A percentile compares a stretch with the other conserved stretches of the same genome.
These are phyloP conservation scores for Aphanomyces stellatus DNA, from an alignment of 352 stramenopile genomes.

Conservation along the genomic window DNA sequence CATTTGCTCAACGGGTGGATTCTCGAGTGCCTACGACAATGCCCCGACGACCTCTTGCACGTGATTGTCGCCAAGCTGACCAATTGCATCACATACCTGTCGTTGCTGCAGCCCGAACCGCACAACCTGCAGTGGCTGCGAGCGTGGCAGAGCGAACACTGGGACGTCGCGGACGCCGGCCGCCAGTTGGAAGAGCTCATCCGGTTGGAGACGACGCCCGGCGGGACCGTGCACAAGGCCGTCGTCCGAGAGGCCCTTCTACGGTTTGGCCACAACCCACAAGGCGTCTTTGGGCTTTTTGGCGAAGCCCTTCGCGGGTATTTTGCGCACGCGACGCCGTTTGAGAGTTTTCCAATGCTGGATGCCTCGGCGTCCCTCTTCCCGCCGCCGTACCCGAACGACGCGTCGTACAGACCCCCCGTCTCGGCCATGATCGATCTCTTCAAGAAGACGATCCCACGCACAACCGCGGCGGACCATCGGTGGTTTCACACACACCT, in stretches of 20 bases:
- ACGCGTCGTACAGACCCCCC: slow-evolving; percentile 12
- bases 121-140: slow-evolving; percentile 12
- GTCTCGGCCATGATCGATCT: slow-evolving; percentile 8
- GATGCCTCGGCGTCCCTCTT: slow-evolving; percentile 24
- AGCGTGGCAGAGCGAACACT: slow-evolving; percentile 24
- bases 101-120: slow-evolving; percentile 3
- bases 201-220: slow-evolving; percentile 21
- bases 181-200: slow-evolving; percentile 51
- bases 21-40: slow-evolving; percentile 44
- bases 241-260: slow-evolving; percentile 35
- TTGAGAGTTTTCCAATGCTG: slow-evolving; percentile 35
- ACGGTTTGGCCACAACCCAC: slow-evolving; percentile 28
- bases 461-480: slow-evolving; percentile 47
- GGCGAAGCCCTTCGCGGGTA: slow-evolving; percentile 42
- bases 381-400: not conserved
- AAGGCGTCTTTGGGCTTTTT: slow-evolving; percentile 32
- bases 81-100: slow-evolving; percentile 16
- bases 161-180: slow-evolving; percentile 31
- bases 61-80: slow-evolving; percentile 24
- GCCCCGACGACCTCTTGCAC: slow-evolving; percentile 42
- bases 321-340: slow-evolving; percentile 34
- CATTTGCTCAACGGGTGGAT: slow-evolving; percentile 72
- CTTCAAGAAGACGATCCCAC: slow-evolving; percentile 24
- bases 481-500: slow-evolving; percentile 68
- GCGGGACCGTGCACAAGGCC: slow-evolving; percentile 28